phyloP scores from a whole-genome alignment of 169 alveolate genomes.

The Perkinsus chesapeaki region DNA sequence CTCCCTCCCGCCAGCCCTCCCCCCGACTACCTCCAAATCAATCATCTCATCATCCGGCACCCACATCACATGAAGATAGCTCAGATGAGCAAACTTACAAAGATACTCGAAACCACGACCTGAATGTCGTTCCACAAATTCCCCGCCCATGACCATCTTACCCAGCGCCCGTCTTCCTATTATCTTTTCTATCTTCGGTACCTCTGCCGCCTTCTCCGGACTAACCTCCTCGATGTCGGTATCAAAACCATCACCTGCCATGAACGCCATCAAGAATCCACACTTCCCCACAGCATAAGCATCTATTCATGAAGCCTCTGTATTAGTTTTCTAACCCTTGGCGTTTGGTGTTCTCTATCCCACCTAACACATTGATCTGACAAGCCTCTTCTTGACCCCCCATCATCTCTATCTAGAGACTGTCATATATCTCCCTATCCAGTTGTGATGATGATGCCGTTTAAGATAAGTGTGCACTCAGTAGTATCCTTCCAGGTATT shows the following conservation, averaged over 20 bases:
- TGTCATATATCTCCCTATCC: too few species aligned
- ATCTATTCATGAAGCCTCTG: too few species aligned
- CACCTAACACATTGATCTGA: too few species aligned
- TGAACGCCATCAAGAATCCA: too few species aligned
- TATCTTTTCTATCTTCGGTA: not conserved
- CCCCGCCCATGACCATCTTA: not conserved
- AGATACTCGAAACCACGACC: not conserved
- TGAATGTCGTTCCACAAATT: not conserved
- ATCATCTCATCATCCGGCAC: not conserved
- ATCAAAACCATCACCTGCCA: not conserved
- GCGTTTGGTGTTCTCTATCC: too few species aligned
- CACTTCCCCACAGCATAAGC: too few species aligned
- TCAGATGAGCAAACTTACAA: not conserved
- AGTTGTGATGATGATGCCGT: too few species aligned
- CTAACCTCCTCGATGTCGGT: not conserved
- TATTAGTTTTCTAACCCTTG: too few species aligned
- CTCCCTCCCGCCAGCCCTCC: not conserved
- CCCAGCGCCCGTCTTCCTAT: not conserved
- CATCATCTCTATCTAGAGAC: too few species aligned
- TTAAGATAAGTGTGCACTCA: too few species aligned
- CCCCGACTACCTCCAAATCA: not conserved
- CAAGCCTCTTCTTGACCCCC: too few species aligned
- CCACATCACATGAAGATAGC: not conserved
- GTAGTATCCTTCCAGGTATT: too few species aligned
- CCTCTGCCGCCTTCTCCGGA: not conserved